Conservation (phyloP, 2,329 filamentous ascomycete species). For the Aspergillus intermedius region DNA sequence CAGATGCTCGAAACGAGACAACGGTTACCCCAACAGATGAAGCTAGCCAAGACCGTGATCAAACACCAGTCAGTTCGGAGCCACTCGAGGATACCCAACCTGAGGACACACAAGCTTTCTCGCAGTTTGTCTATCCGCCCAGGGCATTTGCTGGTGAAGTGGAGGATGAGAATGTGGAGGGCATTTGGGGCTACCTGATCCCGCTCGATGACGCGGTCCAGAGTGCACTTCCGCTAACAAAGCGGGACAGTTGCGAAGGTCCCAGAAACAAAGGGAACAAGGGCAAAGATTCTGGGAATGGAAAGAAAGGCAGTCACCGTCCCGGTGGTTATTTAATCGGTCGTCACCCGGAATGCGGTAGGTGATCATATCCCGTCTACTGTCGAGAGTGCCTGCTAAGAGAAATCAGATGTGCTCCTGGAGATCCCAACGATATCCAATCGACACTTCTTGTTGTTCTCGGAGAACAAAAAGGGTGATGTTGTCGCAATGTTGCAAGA, state of each 20-base stretch:
- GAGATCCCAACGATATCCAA: conserved; percentile 80
- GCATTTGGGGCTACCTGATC: conserved; percentile 93
- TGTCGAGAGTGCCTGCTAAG: conserved; percentile 9
- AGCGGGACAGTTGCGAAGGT: conserved; percentile 61
- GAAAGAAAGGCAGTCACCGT: conserved; percentile 48
- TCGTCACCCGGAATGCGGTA: conserved; percentile 88
- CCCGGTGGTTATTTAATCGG: conserved; percentile 87
- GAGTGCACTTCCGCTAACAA: conserved; percentile 66
- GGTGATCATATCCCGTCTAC: conserved; percentile 29
- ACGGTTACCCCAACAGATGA: conserved; percentile 64
- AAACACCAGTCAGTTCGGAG: conserved; percentile 36
- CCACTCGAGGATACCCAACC: conserved; percentile 47
- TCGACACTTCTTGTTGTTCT: conserved; percentile 52
- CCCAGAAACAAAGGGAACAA: conserved; percentile 30
- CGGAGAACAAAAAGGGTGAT: conserved; percentile 53
- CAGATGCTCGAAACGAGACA: conserved; percentile 58
- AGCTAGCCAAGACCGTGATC: conserved; percentile 47
- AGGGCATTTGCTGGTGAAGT: conserved; percentile 71
- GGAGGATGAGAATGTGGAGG: conserved; percentile 73
- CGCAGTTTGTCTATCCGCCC: conserved; percentile 71
- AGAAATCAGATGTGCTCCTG: conserved; percentile 59
- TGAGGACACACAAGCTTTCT: conserved; percentile 70
- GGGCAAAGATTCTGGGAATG: conserved; percentile 54
- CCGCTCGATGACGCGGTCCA: conserved; percentile 68
- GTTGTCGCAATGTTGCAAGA: conserved; percentile 76